Evolutionary conservation across 768 basidiomycete genomes (phyloP).

Genomic region (Boletus subparvulus): DNA sequence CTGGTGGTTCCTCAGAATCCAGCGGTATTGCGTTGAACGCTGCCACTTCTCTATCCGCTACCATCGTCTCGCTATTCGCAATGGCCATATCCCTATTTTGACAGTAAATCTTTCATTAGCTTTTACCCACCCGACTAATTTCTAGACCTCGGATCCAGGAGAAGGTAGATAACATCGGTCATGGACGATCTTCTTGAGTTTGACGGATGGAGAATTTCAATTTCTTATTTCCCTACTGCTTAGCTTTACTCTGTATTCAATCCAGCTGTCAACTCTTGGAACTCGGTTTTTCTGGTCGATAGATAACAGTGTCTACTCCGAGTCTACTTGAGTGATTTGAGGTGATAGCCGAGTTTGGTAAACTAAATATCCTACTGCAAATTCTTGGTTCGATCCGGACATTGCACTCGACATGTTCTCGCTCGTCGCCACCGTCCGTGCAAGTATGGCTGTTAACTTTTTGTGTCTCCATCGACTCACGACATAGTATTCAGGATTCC

Average conservation of each 20-base stretch:
- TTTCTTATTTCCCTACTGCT: background rate
- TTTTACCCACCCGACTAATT: conserved; percentile 22
- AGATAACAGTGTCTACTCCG: background rate
- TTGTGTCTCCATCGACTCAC: background rate
- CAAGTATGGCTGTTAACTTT: conserved; percentile 37
- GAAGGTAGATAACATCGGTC: conserved; percentile 21
- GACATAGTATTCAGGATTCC: conserved; percentile 57
- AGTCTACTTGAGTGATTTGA: background rate
- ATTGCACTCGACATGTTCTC: conserved; percentile 37
- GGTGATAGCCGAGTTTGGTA: conserved; percentile 16
- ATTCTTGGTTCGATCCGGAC: background rate
- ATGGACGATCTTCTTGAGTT: conserved; percentile 15
- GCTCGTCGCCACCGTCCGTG: conserved; percentile 45
- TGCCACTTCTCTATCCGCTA: conserved; percentile 13
- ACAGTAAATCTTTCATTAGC: conserved; percentile 12
- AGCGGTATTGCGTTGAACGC: conserved; percentile 13
- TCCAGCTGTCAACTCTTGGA: background rate
- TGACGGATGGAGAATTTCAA: conserved; percentile 5
- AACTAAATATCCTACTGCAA: background rate
- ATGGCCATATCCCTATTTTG: conserved; percentile 15
- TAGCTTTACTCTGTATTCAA: conserved; percentile 12
- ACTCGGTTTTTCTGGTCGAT: background rate
- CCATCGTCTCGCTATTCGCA: conserved; percentile 12
- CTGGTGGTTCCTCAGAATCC: background rate
- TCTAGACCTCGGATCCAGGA: conserved; percentile 7